These are phyloP conservation scores for Kwoniella shivajii DNA, from an alignment of 1,284 basidiomycete genomes.

Conservation along the genomic window DNA sequence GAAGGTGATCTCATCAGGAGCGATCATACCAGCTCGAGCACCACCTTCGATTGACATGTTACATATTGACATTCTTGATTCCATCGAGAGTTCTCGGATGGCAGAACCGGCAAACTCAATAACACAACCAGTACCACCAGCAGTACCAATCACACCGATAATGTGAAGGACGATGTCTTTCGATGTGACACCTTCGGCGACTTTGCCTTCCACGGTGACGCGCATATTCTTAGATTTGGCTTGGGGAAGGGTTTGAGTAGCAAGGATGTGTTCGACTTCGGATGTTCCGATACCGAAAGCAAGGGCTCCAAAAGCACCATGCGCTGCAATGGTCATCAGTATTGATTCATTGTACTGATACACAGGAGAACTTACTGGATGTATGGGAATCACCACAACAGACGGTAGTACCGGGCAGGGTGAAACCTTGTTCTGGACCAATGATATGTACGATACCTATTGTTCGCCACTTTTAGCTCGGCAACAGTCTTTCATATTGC, in stretches of 20 bases:
- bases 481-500: not conserved
- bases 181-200: conserved; percentile 84
- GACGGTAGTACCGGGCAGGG: conserved; percentile 90
- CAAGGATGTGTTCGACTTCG: conserved; percentile 95
- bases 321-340: conserved; percentile 60
- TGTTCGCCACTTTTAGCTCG: conserved; percentile 7
- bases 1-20: conserved; percentile 90
- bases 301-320: conserved; percentile 93
- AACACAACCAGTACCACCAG: conserved; percentile 88
- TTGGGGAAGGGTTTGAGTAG: conserved; percentile 90
- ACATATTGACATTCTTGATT: conserved; percentile 94
- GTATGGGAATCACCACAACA: conserved; percentile 97
- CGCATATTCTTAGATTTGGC: conserved; percentile 96
- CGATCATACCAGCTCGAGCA: conserved; percentile 93
- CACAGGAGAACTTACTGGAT: conserved; percentile 45
- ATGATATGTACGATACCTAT: conserved; percentile 93
- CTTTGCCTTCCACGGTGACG: conserved; percentile 82
- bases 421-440: conserved; percentile 95
- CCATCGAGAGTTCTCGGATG: conserved; percentile 90
- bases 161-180: conserved; percentile 96
- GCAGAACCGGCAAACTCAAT: conserved; percentile 93
- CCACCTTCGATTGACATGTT: conserved; percentile 99
- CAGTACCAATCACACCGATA: conserved; percentile 91
- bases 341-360: not conserved
- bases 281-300: conserved; percentile 97